Base-by-base conservation (phyloP, 768 basidiomycete genomes). In the Termitomyces sp. region DNA sequence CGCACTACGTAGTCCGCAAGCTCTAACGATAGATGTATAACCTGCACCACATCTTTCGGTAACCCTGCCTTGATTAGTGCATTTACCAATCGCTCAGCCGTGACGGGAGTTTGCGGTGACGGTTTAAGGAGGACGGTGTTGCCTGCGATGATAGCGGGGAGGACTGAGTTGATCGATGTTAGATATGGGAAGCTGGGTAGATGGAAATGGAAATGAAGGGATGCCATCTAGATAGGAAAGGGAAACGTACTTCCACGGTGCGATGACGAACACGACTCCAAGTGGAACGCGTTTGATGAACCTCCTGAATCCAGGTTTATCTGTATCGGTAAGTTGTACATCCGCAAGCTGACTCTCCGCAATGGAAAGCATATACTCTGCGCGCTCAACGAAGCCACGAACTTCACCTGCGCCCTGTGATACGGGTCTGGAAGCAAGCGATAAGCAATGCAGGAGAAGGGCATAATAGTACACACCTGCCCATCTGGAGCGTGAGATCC, bases 101-200 rank as follows among this genome's bases (percentile, higher is more conserved):
- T 84, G 46, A 93, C 76, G 5, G 97, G 96, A 0, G 95, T 98
- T 68, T 99, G 97, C 0, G 97, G 97, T 1, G 94, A 96, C 0
- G 97, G 96, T 70, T 98, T 99, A 67, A 98, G 76, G 46, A 99
- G 69, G 12, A 98, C 90, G 0, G 91, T 73, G 69, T 99, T 98
- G 31, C 97, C 91, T 5, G 95, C 85, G 29, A 98, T 76, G 61
- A 99, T 76, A 0, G 94, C 92, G 1, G 97, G 97, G 24, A 99
- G 80, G 51, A 98, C 85, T 4, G 92, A 86, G 72, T 99, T 99
- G 71, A 98, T 81, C 37, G 92, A 84, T 36, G 87, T 87, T 32
- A 98, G 85, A 73, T 94, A 94, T 0, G 94, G 94, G 71, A 82
- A 96, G 69, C 91, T 95, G 66, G 9, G 56, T 12, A 22, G n/a